These are phyloP conservation scores for Phytophthora colocasiae DNA, from an alignment of 352 stramenopile genomes.

Conservation along the genomic window DNA sequence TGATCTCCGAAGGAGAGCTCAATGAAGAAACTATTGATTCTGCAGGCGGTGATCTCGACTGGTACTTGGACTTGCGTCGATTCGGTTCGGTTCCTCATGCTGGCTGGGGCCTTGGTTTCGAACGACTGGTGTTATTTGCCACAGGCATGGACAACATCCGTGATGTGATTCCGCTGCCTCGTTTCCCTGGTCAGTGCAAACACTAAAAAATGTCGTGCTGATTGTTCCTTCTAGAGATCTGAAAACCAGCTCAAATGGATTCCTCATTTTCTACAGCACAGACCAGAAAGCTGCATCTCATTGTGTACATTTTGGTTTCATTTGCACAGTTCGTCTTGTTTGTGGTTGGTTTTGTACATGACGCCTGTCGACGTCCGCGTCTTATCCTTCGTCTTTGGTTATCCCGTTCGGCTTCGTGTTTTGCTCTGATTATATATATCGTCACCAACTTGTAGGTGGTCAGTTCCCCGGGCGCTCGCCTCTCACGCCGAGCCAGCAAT, in stretches of 20 bases:
- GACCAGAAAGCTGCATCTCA: conserved; percentile 18
- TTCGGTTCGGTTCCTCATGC: conserved; percentile 98
- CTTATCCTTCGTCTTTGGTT: conserved; percentile 21
- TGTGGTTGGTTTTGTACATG: conserved; percentile 43
- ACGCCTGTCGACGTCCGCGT: conserved; percentile 20
- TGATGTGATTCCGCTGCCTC: conserved; percentile 97
- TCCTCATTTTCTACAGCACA: conserved; percentile 6
- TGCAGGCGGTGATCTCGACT: conserved; percentile 84
- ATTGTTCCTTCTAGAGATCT: conserved; percentile 16
- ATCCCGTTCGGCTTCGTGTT: conserved; percentile 19
- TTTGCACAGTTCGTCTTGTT: conserved; percentile 40
- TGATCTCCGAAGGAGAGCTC: conserved; percentile 72
- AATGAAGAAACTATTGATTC: conserved; percentile 49
- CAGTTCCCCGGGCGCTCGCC: conserved; percentile 4
- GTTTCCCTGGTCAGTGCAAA: conserved; percentile 95
- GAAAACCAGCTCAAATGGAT: conserved; percentile 1
- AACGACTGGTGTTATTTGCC: conserved; percentile 97
- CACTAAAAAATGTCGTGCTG: conserved; percentile 26
- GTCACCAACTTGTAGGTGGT: conserved; percentile 21
- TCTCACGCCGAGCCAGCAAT: conserved; percentile 24
- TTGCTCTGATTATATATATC: conserved; percentile 18
- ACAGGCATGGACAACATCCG: conserved; percentile 99
- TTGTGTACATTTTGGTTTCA: conserved; percentile 38
- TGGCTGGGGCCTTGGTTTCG: conserved; percentile 98
- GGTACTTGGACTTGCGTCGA: conserved; percentile 98